Conservation (phyloP, 2,329 filamentous ascomycete genomes). For the Fonsecaea nubica region DNA sequence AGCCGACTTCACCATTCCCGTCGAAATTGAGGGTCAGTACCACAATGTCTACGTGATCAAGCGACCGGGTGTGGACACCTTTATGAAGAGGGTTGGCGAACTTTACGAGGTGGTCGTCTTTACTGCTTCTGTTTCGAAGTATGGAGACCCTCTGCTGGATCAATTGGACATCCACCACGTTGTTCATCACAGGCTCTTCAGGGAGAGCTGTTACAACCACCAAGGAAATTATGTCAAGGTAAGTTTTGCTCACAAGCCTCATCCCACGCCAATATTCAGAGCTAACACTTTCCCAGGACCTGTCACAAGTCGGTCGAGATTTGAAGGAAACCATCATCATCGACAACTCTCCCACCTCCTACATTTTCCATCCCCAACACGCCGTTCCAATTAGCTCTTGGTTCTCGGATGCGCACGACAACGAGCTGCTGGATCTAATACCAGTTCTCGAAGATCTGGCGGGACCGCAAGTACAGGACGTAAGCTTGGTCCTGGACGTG, state of each 20-base stretch:
- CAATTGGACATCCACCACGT: conserved; percentile 97
- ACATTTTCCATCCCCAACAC: conserved; percentile 99
- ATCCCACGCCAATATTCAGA: not conserved
- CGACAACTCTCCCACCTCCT: conserved; percentile 98
- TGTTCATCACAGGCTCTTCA: conserved; percentile 93
- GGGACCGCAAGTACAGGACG: conserved; percentile 84
- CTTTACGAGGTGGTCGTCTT: conserved; percentile 99
- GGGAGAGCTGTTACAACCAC: conserved; percentile 98
- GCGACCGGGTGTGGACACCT: conserved; percentile 95
- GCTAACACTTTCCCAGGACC: conserved; percentile 62
- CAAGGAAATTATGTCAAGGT: conserved; percentile 98
- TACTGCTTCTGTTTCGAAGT: conserved; percentile 98
- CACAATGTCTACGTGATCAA: conserved; percentile 99
- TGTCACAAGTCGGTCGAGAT: conserved; percentile 94
- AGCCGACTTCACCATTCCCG: conserved; percentile 97
- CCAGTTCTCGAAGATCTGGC: conserved; percentile 97
- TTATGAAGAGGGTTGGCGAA: conserved; percentile 98
- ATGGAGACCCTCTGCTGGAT: conserved; percentile 93
- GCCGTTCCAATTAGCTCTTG: conserved; percentile 99
- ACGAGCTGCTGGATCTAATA: conserved; percentile 95
- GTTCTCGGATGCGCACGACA: conserved; percentile 99
- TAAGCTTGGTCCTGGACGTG: conserved; percentile 96
- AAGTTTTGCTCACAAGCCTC: conserved; percentile 26
- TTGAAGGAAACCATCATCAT: conserved; percentile 99
- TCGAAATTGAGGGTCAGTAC: conserved; percentile 98